phyloP scores from a whole-genome alignment of 106 monocot genomes.

The Allium cepa region DNA sequence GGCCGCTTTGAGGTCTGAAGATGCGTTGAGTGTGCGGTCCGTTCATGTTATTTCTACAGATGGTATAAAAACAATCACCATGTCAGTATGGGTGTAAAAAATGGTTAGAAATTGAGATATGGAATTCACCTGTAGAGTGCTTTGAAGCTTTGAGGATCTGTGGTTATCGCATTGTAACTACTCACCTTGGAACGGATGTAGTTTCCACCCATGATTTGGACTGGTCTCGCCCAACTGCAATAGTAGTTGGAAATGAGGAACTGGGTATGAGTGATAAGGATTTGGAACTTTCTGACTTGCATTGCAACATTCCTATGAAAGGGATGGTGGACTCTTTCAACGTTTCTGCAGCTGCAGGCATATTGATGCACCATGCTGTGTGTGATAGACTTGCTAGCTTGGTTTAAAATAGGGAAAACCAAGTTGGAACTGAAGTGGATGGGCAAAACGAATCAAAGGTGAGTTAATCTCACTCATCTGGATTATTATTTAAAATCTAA shows the following conservation, averaged over 20 bases:
- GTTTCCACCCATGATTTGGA: conserved; percentile 66
- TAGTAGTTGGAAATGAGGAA: conserved; percentile 95
- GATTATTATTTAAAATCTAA: no score
- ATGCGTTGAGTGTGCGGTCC: conserved; percentile 89
- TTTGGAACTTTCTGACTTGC: no score
- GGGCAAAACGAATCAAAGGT: no score
- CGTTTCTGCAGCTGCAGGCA: no score
- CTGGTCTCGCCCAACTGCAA: conserved; percentile 78
- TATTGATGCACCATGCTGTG: no score
- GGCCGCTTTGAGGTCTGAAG: conserved; percentile 93
- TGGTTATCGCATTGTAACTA: conserved; percentile 74
- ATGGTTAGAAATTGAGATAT: conserved; percentile 94
- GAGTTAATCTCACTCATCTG: no score
- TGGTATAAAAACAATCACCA: conserved; percentile 74
- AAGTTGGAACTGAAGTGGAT: no score
- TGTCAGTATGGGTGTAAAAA: conserved; percentile 91
- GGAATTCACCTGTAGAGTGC: conserved; percentile 64
- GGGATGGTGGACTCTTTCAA: no score
- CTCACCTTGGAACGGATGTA: conserved; percentile 59
- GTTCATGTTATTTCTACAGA: conserved; percentile 78
- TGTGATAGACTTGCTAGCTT: no score
- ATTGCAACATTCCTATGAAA: no score
- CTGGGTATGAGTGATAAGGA: no score
- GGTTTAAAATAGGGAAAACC: no score
- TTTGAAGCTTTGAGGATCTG: conserved; percentile 57